phyloP scores from a whole-genome alignment of 768 basidiomycete species.

The Phaffia australis region DNA sequence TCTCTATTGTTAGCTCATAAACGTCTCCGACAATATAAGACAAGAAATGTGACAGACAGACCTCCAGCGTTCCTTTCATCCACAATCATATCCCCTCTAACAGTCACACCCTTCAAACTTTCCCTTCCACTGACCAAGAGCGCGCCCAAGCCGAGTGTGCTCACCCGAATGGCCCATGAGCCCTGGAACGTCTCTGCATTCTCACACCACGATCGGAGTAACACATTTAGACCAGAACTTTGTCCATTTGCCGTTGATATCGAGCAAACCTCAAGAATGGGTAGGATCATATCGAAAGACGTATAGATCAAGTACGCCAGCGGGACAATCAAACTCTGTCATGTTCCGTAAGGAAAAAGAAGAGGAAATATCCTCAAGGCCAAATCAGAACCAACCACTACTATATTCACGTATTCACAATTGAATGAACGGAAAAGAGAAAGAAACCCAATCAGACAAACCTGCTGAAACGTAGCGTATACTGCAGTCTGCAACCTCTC shows the following conservation, averaged over 20 bases:
- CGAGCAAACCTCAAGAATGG: slow-evolving; percentile 58
- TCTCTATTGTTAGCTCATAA: not conserved
- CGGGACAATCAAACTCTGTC: slow-evolving; percentile 74
- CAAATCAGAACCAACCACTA: not conserved
- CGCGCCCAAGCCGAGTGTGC: slow-evolving; percentile 66
- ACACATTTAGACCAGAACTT: slow-evolving; percentile 61
- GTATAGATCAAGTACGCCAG: slow-evolving; percentile 88
- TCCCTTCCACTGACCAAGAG: slow-evolving; percentile 50
- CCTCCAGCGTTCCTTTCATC: slow-evolving; percentile 40
- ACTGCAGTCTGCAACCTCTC: slow-evolving; percentile 68
- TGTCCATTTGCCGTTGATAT: slow-evolving; percentile 37
- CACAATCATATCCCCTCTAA: slow-evolving; percentile 87
- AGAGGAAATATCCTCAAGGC: slow-evolving; percentile 6
- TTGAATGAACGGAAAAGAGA: too few relatives aligned
- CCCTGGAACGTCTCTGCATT: slow-evolving; percentile 90
- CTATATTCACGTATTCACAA: not conserved
- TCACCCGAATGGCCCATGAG: slow-evolving; percentile 77
- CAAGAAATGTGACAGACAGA: slow-evolving; percentile 1
- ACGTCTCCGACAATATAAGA: not conserved
- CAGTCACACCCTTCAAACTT: slow-evolving; percentile 55
- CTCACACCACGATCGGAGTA: slow-evolving; percentile 90
- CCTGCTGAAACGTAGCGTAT: slow-evolving; percentile 86
- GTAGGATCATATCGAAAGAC: slow-evolving; percentile 67
- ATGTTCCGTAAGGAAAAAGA: not conserved
- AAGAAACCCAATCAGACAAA: slow-evolving; percentile 31